Evolutionary conservation across 495 filamentous ascomycete species (phyloP), one percentile per base, ranked within the genome.

Genomic region (Tuber magnatum): DNA sequence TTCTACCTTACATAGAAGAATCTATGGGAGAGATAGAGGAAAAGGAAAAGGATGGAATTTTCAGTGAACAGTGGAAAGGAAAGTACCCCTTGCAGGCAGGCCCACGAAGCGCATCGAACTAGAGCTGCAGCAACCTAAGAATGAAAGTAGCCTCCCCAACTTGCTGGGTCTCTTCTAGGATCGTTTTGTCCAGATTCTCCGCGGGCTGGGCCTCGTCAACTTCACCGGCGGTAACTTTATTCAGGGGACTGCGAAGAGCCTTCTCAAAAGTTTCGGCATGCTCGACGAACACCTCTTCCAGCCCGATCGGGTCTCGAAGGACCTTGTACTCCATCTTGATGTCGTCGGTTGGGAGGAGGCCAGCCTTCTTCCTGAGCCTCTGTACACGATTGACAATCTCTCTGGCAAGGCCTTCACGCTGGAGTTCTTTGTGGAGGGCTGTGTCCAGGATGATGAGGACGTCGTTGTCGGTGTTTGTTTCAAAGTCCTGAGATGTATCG

Each of bases 351-450:
- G 92, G 86, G 16, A 91, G 87, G 69, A 96, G 84, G 8, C 92
- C 92, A 14, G 92, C 92, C 85, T 92, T 91, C 86, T 96, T 96
- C 43, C 93, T 88, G 39, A 94, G 85, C 75, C 90, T 85, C 84
- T 96, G 93, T 41, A 95, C 88, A 44, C 93, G 89, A 82, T 93
- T 94, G 84, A 96, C 88, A 78, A 96, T 89, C 83, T 95, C 93
- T 81, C 93, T 86, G 32, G 91, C 92, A 71, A 94, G 82, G 68
- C 91, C 93, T 83, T 93, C 91, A 70, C 91, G 87, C 72, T 89
- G 88, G 39, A 96, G 85, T 77, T 93, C 92, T 0, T 92, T 88
- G 81, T 94, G 89, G 14, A 92, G 84, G 73, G 87, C 88, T 4
- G 87, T 87, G 82, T 96, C 93, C n/a, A 96, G 86, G 77, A 96